Evolutionary conservation across 176 grass and related monocot species (phyloP), one percentile per base, ranked within the genome.

Genomic region (Themeda triandra): DNA sequence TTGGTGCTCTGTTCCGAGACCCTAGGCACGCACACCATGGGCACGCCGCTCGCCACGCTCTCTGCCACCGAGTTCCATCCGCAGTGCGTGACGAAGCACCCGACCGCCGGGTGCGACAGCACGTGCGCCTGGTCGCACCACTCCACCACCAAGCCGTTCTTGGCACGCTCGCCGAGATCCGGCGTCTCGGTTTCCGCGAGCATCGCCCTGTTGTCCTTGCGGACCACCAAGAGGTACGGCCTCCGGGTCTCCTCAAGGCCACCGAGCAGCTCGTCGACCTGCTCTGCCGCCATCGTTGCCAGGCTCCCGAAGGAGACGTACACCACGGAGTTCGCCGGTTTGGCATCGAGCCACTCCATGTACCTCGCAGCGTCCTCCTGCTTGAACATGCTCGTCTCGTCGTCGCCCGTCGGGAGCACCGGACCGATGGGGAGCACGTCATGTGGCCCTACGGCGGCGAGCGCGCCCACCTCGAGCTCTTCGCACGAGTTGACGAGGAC

Each of bases 101-200:
- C 93, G 21, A 95, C 88, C 1, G 91, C 83, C 0, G 51, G 13
- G 79, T 94, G 89, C 3, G 83, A 79, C 53, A 89, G 68, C 40
- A 91, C 92, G 48, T 53, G 39, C 32, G 73, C 86, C 83, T 95
- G 91, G 71, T 89, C 79, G 13, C 92, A 98, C 92, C 95, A 98
- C 76, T 95, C 92, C 75, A 98, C 92, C 69, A 90, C 82, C 51
- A 90, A 25, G 63, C 89, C 76, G 53, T 63, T 85, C 89, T 35
- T 88, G 87, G 27, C 58, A 62, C n/a, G 14, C 8, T 25, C 58
- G 0, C n/a, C n/a, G 13, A 15, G 10, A 0, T 10, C 39, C 0
- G n/a, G 13, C 15, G 18, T 6, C n/a, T 33, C 75, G 2, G 24
- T 9, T 6, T 69, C 82, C 1, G 30, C 13, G 12, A 70, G 67